Percentiles rank a stretch among this genome's conserved stretches.
phyloP scores from a whole-genome alignment of 129 eudicot species.

The Artemisia tridentata region DNA sequence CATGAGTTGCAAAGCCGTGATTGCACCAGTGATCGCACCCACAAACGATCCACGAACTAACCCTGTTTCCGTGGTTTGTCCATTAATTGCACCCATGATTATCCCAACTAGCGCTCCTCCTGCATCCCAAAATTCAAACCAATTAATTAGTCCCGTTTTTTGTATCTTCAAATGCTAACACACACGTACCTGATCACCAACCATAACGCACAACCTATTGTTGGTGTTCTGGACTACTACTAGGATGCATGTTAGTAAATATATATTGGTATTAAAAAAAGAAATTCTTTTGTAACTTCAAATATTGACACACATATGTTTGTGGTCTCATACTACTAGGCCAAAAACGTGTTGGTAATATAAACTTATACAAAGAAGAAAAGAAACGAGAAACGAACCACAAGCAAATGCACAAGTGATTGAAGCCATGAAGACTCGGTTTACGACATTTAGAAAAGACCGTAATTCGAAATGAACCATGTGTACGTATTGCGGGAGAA shows the following conservation, averaged over 20 bases:
- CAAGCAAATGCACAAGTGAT: constrained; percentile 49
- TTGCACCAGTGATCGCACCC: constrained; percentile 76
- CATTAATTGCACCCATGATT: constrained; percentile 70
- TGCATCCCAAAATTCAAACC: constrained; percentile 16
- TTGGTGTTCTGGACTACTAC: no score
- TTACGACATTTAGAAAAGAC: constrained; percentile 25
- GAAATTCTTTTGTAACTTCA: no score
- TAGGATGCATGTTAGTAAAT: no score
- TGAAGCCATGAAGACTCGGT: constrained; percentile 33
- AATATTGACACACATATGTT: no score
- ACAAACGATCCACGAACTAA: constrained; percentile 62
- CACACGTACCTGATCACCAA: no score
- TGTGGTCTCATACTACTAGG: no score
- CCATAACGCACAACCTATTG: no score
- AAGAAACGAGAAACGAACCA: constrained; percentile 35
- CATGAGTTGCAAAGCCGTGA: constrained; percentile 65
- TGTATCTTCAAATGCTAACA: neutral
- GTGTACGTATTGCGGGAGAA: neutral
- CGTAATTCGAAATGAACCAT: constrained; percentile 22
- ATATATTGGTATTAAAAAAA: no score
- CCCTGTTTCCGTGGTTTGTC: constrained; percentile 88
- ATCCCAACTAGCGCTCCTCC: constrained; percentile 75
- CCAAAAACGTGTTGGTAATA: neutral
- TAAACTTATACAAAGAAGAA: neutral
- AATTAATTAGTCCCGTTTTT: neutral